Base-by-base conservation (phyloP, 306 rosid species). In the Rosa lucieae region DNA sequence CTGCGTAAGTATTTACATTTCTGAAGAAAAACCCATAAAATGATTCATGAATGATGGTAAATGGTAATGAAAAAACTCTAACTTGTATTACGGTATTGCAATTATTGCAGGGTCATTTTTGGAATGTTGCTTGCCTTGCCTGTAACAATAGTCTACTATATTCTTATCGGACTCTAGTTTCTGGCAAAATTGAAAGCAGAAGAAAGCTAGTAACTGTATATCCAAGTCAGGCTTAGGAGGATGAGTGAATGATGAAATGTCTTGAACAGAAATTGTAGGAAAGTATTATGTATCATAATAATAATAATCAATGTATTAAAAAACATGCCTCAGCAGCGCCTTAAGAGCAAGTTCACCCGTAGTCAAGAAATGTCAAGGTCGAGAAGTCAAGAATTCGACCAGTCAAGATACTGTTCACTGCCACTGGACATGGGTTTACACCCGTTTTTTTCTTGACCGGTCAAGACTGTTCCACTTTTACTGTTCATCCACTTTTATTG, bases 101-200 rank as follows among this genome's bases (percentile, higher is more conserved):
- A 68, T 43, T 73, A 71, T n/a, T 84, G 89, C 96, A 92, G 97
- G 85, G 97, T 92, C 65, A 90, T 92, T 78, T 93, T 93, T 75
- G 97, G 95, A 77, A 93, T 93, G 97, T 82, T 93, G 51, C 6
- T 90, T 79, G 95, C 98, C 44, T 87, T 93, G 85, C 98, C 98
- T 71, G 84, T 91, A 58, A 90, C 97, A 72, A 86, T 91, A 51
- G 83, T 91, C 56, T 93, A 93, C 83, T 93, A 91, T 20, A 88
- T 91, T 82, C 90, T 92, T 48, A 90, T 90, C 65, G 97, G 93
- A 53, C 71, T 91, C 52, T 91, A 85, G 70, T 76, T 75, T 77
- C 56, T 74, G 76, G 67, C 75, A 81, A 72, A 72, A 15, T 26
- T 56, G 59, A 71, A 67, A 49, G 43, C 17, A 58, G 53, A 35